phyloP scores from a whole-genome alignment of 2,329 filamentous ascomycete genomes.

The Colletotrichum sp. region DNA sequence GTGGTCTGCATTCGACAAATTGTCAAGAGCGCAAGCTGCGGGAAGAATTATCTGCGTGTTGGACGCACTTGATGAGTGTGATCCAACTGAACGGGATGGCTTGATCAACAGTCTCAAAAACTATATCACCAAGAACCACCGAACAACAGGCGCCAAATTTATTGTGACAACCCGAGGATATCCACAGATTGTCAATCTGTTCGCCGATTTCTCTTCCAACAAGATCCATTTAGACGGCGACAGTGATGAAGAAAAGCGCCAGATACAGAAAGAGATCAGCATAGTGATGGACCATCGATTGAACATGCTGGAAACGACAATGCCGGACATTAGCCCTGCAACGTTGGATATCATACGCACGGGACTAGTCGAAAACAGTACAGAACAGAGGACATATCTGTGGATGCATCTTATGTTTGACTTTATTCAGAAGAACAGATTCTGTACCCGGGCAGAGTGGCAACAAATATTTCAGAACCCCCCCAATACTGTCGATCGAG shows the following conservation, averaged over 20 bases:
- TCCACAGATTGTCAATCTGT: background rate
- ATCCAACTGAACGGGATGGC: background rate
- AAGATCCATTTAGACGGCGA: background rate
- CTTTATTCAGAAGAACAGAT: background rate
- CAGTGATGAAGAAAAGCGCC: background rate
- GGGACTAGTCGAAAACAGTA: background rate
- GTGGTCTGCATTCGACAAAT: background rate
- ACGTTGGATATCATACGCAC: background rate
- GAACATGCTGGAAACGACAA: background rate
- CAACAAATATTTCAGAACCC: background rate
- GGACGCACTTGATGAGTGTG: background rate
- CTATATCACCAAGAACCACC: fast-evolving
- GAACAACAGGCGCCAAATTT: background rate
- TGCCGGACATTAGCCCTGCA: fast-evolving
- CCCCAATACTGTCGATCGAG: background rate
- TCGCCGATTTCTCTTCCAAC: background rate
- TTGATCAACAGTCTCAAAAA: background rate
- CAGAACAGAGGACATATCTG: background rate
- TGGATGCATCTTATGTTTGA: background rate
- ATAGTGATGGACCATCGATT: background rate
- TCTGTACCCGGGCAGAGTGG: background rate
- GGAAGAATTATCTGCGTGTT: background rate
- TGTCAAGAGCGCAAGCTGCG: background rate
- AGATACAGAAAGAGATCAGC: background rate
- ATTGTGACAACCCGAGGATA: background rate